Base-by-base conservation (phyloP, 805 yeast species). In the Ogataea pilisensis region DNA sequence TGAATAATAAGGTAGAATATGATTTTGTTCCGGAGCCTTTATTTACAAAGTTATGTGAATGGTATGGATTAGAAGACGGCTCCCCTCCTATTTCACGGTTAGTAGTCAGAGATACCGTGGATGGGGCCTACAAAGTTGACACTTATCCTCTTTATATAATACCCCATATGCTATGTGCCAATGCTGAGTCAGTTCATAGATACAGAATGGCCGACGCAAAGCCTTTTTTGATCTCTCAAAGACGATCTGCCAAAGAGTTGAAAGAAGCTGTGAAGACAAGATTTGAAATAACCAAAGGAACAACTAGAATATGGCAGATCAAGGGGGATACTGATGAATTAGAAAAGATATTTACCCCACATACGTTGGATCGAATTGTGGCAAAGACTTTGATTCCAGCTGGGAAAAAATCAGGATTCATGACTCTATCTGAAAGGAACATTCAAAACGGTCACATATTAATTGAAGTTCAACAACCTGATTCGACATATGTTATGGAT, bases 51-150 rank as follows among this genome's bases (percentile, higher is more conserved):
- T 56, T 82, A 8, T 58, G 55, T 1, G 64, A 66, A 25, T 76
- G 83, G 80, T 81, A 79, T 56, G 85, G 84, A 0, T 37, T 75
- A 18, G 53, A 60, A 1, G 69, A 70, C 1, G 55, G 53, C 4
- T 63, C 72, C 5, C 44, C 46, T 6, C 66, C 73, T 0, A 57
- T 72, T 1, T 45, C 49, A n/a, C 66, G 80, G 3, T 52, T 47
- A 14, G 47, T 68, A 8, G 50, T 70, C 18, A 40, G 45, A 37
- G 50, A 48, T 22, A 36, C 40, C 4, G 35, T 43, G 11, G 63
- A 61, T 29, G 57, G 54, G 6, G 49, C 51, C 22, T 41, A 50
- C 21, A 47, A 49, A 17, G 35, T 57, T 21, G 60, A 58, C n/a
- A 39, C 52, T 5, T 43, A 47, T 30, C 64, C 65, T 2, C 29